phyloP scores from a whole-genome alignment of 192 early-diverging fungal species.

The Pilobolus umbonatus region DNA sequence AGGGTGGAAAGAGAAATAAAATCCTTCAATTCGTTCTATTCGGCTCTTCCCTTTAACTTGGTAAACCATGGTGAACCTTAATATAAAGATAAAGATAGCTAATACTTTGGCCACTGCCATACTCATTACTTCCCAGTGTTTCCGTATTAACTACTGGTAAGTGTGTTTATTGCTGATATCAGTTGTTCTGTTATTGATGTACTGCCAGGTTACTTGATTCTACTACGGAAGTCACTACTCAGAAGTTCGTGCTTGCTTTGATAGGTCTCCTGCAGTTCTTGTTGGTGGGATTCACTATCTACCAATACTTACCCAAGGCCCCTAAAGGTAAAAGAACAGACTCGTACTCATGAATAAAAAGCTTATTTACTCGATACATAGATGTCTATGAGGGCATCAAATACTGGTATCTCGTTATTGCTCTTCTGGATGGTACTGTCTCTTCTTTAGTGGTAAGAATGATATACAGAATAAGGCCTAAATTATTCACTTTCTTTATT shows the following conservation, averaged over 20 bases:
- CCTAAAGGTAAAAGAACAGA: slow-evolving; percentile 28
- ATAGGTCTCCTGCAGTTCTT: slow-evolving; percentile 20
- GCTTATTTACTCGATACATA: not conserved
- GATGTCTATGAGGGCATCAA: slow-evolving; percentile 28
- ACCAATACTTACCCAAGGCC: slow-evolving; percentile 31
- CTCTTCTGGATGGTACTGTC: slow-evolving; percentile 16
- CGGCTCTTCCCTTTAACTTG: not conserved
- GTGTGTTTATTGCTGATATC: too few species aligned
- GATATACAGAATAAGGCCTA: not conserved
- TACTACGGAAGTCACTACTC: too few species aligned
- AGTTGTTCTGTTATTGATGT: too few species aligned
- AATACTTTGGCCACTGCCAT: slow-evolving; percentile 23
- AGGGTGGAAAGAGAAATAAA: not conserved
- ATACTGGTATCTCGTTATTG: slow-evolving; percentile 31
- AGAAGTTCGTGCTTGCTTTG: slow-evolving; percentile 25
- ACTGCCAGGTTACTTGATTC: too few species aligned
- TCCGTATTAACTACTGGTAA: slow-evolving; percentile 16
- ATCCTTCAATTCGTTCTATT: slow-evolving; percentile 7
- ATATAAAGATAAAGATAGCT: slow-evolving; percentile 28
- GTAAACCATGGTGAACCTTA: slow-evolving; percentile 21
- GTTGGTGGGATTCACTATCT: slow-evolving; percentile 30
- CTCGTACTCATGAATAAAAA: not conserved
- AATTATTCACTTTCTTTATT: not conserved
- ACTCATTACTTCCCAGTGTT: slow-evolving; percentile 19
- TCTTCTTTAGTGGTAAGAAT: slow-evolving; percentile 23